Conservation (phyloP, 495 filamentous ascomycete species). For the Talaromyces nanjingensis region DNA sequence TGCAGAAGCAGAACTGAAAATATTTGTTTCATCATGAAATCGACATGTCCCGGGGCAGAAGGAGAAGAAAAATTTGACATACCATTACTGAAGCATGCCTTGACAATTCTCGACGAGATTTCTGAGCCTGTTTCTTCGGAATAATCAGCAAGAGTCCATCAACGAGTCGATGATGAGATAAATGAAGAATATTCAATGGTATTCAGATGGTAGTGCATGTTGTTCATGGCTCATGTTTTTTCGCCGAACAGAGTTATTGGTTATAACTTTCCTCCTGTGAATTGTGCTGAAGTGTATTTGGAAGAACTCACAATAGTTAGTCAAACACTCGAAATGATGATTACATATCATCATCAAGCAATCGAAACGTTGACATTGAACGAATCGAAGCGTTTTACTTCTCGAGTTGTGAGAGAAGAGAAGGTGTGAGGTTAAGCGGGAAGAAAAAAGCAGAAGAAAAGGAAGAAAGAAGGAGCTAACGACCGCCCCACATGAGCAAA, state of each 20-base stretch:
- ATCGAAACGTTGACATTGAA: neutral
- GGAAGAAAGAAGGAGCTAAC: constrained; percentile 12
- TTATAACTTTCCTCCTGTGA: constrained; percentile 57
- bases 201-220: constrained; percentile 99
- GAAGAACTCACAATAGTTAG: constrained; percentile 7
- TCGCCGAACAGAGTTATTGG: constrained; percentile 62
- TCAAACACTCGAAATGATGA: neutral
- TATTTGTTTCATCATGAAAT: constrained; percentile 68
- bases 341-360: neutral
- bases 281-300: neutral
- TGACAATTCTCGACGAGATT: neutral
- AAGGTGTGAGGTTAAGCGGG: constrained; percentile 9
- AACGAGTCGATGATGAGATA: neutral
- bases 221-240: constrained; percentile 80
- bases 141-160: neutral
- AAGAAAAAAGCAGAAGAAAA: constrained; percentile 20
- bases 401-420: neutral
- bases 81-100: neutral
- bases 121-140: neutral
- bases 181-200: constrained; percentile 18
- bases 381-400: neutral
- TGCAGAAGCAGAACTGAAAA: constrained; percentile 98
- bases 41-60: neutral
- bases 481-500: constrained; percentile 24
- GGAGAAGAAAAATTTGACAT: neutral